Base-by-base conservation (phyloP, 2,329 filamentous ascomycete species). In the Cordyceps fumosorosea region DNA sequence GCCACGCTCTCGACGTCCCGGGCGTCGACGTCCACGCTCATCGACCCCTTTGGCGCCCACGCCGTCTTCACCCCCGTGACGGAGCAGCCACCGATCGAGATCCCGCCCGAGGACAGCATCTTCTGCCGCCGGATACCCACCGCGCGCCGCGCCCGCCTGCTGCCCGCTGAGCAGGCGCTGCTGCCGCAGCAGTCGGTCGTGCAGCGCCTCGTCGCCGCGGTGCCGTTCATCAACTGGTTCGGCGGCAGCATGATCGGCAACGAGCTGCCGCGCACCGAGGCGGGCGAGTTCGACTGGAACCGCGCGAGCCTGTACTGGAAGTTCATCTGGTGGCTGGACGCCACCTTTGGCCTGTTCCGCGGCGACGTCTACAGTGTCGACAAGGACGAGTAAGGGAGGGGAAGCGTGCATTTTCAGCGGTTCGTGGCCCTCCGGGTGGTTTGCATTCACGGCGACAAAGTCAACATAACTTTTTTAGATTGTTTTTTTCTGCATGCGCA, bases 211-310 rank as follows among this genome's bases (percentile, higher is more conserved):
- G 74, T 89, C 60, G 82, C 83, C 66, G 83, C 82, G 60, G 84
- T 91, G 47, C 89, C 89, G 2, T 80, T 91, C 64, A 75, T 91
- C 64, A 84, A 83, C 67, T 91, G 88, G 85, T 88, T 92, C 70
- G 86, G 85, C 52, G 86, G 77, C 66, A 86, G 78, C 68, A 85
- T 93, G 73, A 92, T 93, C 69, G 90, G 90, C 6, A 86, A 86
- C 70, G 83, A 89, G 71, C 85, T 93, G 45, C 90, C 90, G 8
- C 81, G 88, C 48, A 88, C 82, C 59, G 89, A 91, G 59, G 79
- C 82, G 50, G 90, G 90, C 62, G 86, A 85, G 48, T 93, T 96
- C 68, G 93, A 97, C 73, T 89, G 87, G 79, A 84, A 84, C 48
- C 77, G 77, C 52, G 86, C 86, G 12, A 88, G 84, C 64, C 73